Evolutionary conservation across 1,284 basidiomycete species (phyloP), one percentile per base, ranked within the genome.

Genomic region (Tilletia indica): DNA sequence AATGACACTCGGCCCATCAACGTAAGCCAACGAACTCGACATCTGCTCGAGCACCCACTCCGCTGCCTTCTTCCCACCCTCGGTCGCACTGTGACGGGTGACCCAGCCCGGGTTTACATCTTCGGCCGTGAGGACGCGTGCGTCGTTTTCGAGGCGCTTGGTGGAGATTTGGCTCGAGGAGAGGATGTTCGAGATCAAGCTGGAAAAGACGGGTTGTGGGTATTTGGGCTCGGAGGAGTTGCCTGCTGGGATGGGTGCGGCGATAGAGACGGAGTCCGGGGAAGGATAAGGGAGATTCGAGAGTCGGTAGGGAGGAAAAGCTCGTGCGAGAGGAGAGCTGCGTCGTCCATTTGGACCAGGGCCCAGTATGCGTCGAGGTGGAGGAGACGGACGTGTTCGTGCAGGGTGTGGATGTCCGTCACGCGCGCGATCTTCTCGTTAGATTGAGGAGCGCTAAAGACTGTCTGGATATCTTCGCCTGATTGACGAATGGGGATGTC

Each of bases 51-150:
- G 73, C 70, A 80, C 72, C 78, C 78, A 80, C 25, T 70, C 25
- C 0, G 69, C 78, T 3, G 78, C 75, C 14, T 68, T 31, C 2
- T 74, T 54, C 0, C 76, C 77, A 6, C 77, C 77, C 56, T 70
- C 74, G 12, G 77, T 80, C 9, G 73, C 72, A 54, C 74, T 76
- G 68, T 80, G 77, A 19, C 78, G 67, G 2, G 68, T 70, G 42
- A 72, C 67, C 76, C 78, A 80, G 25, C 61, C 38, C 1, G 69
- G 68, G 12, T 72, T 42, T 1, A 70, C 47, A 4, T 47, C 21
- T 70, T 80, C 78, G 36, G 73, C 77, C 0, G 74, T 77, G 12
- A 80, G 51, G 68, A 77, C 70, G 58, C 74, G 70, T 12, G 76
- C 72, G 39, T 77, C 77, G 8, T 68, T 45, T 5, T 70, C 3